Evolutionary conservation across 768 basidiomycete genomes (phyloP).

Genomic region (Kwoniella europaea): DNA sequence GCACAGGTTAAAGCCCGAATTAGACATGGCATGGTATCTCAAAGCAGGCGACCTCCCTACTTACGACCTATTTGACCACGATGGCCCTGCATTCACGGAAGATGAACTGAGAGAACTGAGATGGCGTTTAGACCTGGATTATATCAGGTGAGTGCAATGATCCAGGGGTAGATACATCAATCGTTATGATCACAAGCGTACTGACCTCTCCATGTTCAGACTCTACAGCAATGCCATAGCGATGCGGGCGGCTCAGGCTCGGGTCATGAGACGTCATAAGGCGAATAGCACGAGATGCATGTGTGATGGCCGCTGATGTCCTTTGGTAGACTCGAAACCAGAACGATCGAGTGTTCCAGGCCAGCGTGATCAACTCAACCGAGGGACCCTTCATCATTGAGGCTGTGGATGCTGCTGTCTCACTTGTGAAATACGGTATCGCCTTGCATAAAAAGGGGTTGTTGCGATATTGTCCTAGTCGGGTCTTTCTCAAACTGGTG

Average conservation of each 20-base stretch:
- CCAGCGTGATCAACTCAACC: conserved; percentile 14
- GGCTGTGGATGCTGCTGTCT: conserved; percentile 11
- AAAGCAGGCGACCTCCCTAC: conserved; percentile 7
- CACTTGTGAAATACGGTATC: conserved; percentile 9
- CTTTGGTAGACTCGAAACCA: not conserved
- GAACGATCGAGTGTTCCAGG: conserved; percentile 10
- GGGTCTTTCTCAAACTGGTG: conserved; percentile 3
- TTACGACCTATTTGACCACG: conserved; percentile 7
- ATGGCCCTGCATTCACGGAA: conserved; percentile 1
- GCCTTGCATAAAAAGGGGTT: conserved; percentile 8
- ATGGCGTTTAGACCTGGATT: conserved; percentile 11
- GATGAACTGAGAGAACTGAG: conserved; percentile 12
- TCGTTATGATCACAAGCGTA: too few relatives aligned
- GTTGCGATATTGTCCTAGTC: conserved; percentile 5
- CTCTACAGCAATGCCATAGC: conserved; percentile 10
- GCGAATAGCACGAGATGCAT: not conserved
- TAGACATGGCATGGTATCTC: conserved; percentile 9
- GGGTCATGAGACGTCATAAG: conserved; percentile 3
- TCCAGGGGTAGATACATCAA: too few relatives aligned
- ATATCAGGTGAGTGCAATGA: not conserved
- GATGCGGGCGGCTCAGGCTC: conserved; percentile 5
- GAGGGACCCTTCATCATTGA: conserved; percentile 13
- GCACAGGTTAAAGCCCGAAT: conserved; percentile 14
- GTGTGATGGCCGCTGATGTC: not conserved
- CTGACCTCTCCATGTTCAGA: not conserved